phyloP scores from a whole-genome alignment of 345 rosid species.

The Populus ilicifolia region DNA sequence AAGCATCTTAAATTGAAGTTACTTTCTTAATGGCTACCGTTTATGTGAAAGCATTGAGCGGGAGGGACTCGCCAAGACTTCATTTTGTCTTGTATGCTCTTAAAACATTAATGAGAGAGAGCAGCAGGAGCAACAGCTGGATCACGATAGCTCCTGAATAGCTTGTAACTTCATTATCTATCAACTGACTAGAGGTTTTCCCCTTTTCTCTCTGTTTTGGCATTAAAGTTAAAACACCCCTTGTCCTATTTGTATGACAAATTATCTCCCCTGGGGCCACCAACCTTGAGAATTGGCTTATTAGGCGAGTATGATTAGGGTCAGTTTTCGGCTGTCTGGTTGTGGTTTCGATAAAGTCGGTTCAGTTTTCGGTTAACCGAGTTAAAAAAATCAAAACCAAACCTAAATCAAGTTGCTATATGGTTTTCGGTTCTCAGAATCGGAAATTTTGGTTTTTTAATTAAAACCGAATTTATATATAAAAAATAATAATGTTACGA shows the following conservation, averaged over 20 bases:
- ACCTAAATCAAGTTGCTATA: too few species aligned
- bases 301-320: not conserved
- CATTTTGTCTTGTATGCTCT: not conserved
- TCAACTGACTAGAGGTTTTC: not conserved
- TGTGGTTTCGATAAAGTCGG: too few species aligned
- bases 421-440: too few species aligned
- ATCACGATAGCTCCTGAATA: not conserved
- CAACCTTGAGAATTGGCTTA: not conserved
- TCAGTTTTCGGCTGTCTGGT: too few species aligned
- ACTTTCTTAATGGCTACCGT: not conserved
- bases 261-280: not conserved
- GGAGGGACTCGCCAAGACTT: not conserved
- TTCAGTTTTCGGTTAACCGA: too few species aligned
- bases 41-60: not conserved
- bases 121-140: not conserved
- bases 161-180: not conserved
- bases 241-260: not conserved
- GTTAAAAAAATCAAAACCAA: too few species aligned
- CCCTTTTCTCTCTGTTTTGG: not conserved
- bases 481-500: too few species aligned
- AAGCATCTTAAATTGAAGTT: not conserved
- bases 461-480: too few species aligned
- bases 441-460: too few species aligned
- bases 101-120: not conserved
- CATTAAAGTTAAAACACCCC: not conserved